Conservation (phyloP, 257 asterid genomes). For the Lavandula angustifolia region DNA sequence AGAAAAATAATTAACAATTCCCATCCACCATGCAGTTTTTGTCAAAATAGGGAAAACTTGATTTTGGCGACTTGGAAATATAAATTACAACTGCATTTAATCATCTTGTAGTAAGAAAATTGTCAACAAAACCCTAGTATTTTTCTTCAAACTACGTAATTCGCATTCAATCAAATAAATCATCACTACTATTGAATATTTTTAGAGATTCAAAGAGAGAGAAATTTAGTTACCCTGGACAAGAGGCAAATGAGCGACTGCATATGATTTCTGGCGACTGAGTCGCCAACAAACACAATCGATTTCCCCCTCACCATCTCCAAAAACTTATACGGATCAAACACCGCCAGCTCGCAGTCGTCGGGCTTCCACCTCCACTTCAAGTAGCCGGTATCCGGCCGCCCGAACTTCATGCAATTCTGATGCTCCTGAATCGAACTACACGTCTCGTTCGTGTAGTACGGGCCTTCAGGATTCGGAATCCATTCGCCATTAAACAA, state of each 20-base stretch:
- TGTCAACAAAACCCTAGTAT: not conserved
- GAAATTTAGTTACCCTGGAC: not conserved
- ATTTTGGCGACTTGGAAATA: too few relatives aligned
- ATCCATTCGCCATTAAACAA: conserved; percentile 73
- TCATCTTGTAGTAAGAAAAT: not conserved
- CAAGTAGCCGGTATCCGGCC: conserved; percentile 67
- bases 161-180: not conserved
- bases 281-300: conserved; percentile 83
- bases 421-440: conserved; percentile 75
- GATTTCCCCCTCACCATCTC: conserved; percentile 67
- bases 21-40: too few relatives aligned
- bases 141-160: not conserved
- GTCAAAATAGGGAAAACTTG: not conserved
- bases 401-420: conserved; percentile 73
- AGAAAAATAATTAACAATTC: too few relatives aligned
- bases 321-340: conserved; percentile 56
- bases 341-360: conserved; percentile 64
- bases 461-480: conserved; percentile 61
- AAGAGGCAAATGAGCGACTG: conserved; percentile 80
- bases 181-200: too few relatives aligned
- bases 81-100: not conserved
- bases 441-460: conserved; percentile 68
- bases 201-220: too few relatives aligned
- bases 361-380: conserved; percentile 91
- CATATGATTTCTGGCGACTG: conserved; percentile 85